Conservation (phyloP, 108 stramenopile genomes). For the Schizochytrium sp. region DNA sequence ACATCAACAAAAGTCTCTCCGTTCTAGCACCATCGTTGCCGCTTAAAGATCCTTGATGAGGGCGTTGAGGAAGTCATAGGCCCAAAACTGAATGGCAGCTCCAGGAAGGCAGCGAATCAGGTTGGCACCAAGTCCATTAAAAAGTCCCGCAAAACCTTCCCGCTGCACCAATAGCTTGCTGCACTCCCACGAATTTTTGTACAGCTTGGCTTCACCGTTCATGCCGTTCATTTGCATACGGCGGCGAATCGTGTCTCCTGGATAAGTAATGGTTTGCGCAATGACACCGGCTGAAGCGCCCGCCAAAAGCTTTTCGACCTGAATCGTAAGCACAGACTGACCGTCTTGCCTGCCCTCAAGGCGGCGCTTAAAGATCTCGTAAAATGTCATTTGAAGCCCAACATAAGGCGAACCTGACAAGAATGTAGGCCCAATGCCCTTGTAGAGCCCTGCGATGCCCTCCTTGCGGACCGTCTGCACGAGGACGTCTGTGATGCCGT, state of each 20-base stretch:
- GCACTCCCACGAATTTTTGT: slow-evolving; percentile 15
- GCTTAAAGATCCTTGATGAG: not conserved
- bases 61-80: not conserved
- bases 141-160: slow-evolving; percentile 16
- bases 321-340: not conserved
- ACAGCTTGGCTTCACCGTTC: not conserved
- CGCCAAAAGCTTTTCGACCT: not conserved
- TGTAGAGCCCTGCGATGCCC: slow-evolving; percentile 18
- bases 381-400: slow-evolving; percentile 22
- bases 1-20: too few species aligned
- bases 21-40: too few species aligned
- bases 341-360: not conserved
- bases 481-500: slow-evolving; percentile 15
- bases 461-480: not conserved
- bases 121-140: slow-evolving; percentile 19
- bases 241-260: slow-evolving; percentile 27
- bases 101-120: slow-evolving; percentile 18
- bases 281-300: slow-evolving; percentile 20
- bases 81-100: slow-evolving; percentile 23
- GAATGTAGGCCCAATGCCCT: slow-evolving; percentile 18
- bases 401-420: slow-evolving; percentile 22
- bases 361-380: slow-evolving; percentile 7
- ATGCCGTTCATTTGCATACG: slow-evolving; percentile 26
- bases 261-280: slow-evolving; percentile 30
- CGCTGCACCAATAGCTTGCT: not conserved